phyloP scores from a whole-genome alignment of 495 filamentous ascomycete genomes.

The Penicillium egyptiacum region DNA sequence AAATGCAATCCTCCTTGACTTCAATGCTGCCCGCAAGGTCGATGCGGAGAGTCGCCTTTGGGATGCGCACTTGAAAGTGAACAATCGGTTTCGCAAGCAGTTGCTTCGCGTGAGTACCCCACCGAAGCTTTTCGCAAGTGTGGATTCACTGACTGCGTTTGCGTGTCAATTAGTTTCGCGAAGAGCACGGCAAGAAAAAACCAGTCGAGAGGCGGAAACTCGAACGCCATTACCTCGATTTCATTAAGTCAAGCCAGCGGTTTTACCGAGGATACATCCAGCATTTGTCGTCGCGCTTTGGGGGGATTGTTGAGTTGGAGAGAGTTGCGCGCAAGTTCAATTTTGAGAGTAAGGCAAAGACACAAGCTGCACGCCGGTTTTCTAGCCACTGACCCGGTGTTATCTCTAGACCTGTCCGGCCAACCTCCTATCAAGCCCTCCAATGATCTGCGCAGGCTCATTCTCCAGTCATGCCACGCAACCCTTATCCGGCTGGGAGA shows the following conservation, averaged over 20 bases:
- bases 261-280: slow-evolving; percentile 88
- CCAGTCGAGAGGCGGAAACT: slow-evolving; percentile 77
- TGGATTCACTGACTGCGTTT: slow-evolving; percentile 18
- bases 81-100: slow-evolving; percentile 69
- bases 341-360: slow-evolving; percentile 50
- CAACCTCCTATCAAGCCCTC: slow-evolving; percentile 41
- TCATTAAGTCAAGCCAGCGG: slow-evolving; percentile 79
- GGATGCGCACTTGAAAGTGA: slow-evolving; percentile 74
- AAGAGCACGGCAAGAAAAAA: slow-evolving; percentile 58
- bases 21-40: slow-evolving; percentile 62
- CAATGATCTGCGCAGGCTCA: slow-evolving; percentile 50
- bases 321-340: slow-evolving; percentile 68
- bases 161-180: slow-evolving; percentile 45
- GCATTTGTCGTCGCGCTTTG: slow-evolving; percentile 68
- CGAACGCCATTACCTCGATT: slow-evolving; percentile 74
- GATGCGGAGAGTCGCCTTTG: slow-evolving; percentile 72
- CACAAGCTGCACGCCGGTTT: slow-evolving; percentile 8
- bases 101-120: slow-evolving; percentile 48
- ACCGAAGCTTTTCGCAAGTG: not conserved
- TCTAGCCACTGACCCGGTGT: slow-evolving; percentile 31
- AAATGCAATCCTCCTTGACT: slow-evolving; percentile 69
- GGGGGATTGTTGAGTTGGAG: slow-evolving; percentile 69
- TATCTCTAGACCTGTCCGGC: slow-evolving; percentile 40
- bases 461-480: slow-evolving; percentile 76
- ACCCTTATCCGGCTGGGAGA: slow-evolving; percentile 87